These are phyloP conservation scores for Gardenia jasminoides DNA, from an alignment of 257 asterid genomes.

Conservation along the genomic window DNA sequence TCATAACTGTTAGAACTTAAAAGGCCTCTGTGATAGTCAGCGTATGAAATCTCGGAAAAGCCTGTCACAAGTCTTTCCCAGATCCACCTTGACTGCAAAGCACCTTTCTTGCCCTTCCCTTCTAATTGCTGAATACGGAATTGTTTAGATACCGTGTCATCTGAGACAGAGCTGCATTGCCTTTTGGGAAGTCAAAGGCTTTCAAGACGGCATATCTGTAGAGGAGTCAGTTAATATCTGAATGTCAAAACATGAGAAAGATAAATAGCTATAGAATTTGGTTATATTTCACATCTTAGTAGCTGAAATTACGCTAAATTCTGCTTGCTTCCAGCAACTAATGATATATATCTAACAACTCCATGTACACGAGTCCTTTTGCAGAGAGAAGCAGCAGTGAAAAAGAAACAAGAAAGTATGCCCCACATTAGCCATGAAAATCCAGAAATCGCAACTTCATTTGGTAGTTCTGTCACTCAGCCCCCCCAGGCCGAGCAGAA, in stretches of 20 bases:
- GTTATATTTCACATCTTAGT: background rate
- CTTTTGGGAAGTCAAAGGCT: background rate
- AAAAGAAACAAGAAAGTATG: conserved; percentile 54
- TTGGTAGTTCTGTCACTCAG: conserved; percentile 25
- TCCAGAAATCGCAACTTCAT: conserved; percentile 28
- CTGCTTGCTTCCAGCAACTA: background rate
- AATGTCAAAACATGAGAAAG: background rate
- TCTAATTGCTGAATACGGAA: background rate
- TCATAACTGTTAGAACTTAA: background rate
- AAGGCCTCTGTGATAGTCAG: background rate
- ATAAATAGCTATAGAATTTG: background rate
- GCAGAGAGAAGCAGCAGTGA: conserved; percentile 84
- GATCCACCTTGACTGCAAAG: background rate
- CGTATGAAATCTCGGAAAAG: background rate
- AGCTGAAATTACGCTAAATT: background rate
- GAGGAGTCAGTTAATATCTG: background rate
- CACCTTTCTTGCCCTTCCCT: background rate
- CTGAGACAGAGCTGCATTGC: background rate
- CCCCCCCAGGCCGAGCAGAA: conserved; percentile 22
- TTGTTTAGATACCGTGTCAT: background rate
- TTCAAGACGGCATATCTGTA: background rate
- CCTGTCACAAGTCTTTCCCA: background rate
- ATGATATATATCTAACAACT: background rate
- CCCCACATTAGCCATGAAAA: conserved; percentile 30
- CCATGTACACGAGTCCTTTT: background rate